Evolutionary conservation across 2,329 filamentous ascomycete genomes (phyloP), one percentile per base, ranked within the genome.

Genomic region (Canariomyces notabilis): DNA sequence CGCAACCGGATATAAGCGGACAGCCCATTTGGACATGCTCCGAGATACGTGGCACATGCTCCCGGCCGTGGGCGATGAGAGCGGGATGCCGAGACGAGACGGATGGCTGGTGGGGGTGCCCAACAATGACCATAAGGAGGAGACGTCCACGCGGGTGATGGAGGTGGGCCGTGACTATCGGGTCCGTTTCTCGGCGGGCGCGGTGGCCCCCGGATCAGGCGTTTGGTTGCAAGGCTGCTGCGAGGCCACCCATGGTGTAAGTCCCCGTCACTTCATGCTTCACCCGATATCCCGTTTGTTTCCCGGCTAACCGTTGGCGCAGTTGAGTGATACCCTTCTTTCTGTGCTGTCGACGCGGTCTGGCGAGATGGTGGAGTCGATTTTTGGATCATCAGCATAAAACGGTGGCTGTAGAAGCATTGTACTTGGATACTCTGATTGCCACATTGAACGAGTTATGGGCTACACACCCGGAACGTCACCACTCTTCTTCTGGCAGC

Each of bases 171-270:
- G 91, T 43, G 80, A 96, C 64, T 97, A 97, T 66, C 76, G 76
- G 42, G 79, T 96, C 39, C 71, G 82, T 48, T 89, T 94, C 62
- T 74, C 78, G 39, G 70, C 77, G 1, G 82, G 78, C 22, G 74
- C 77, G 38, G 84, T 97, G 26, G 76, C 80, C n/a, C 62, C 75
- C 0, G 80, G 83, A 36, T 85, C 88, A 12, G 90, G 90, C 3
- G 75, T 97, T 48, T 97, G 87, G 85, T 73, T 97, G 58, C 93
- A 97, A 65, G 91, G 91, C 23, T 96, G 90, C 70, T 94, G 89
- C 64, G 90, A 97, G 72, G 81, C 76, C 51, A 95, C 89, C 26
- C 91, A 97, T 66, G 91, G 91, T 49, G 85, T 91, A 77, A 81
- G 85, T 82, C 20, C 8, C 3, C 6, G 34, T 42, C 45, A 9